Evolutionary conservation across 2,329 filamentous ascomycete genomes (phyloP), one percentile per base, ranked within the genome.

Genomic region (Didymella sp.): DNA sequence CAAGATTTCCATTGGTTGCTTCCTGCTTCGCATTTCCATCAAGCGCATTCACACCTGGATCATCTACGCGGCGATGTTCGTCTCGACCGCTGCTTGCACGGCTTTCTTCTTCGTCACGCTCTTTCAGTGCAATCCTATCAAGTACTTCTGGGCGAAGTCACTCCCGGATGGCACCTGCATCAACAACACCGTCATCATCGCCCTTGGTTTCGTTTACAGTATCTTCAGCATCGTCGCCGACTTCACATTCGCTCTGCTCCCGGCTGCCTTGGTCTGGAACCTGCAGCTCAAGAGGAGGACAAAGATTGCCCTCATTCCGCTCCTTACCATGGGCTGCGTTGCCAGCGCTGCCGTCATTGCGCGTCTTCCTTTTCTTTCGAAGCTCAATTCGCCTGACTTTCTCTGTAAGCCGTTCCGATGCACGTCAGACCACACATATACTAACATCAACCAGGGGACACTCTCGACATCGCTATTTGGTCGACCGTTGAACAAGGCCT

Each of bases 291-390:
- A 81, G 60, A 73, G 70, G 38, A 73, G 76, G 35, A 82, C 80
- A 2, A 86, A 85, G 63, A 60, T 79, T 6, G 77, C 78, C 2
- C 73, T 85, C 21, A 78, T 77, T 2, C 61, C 78, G 4, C 76
- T 85, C 30, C 71, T 85, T 6, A 77, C 80, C 40, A 78, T 84
- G 72, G 83, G 81, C 3, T 77, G 82, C 58, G 71, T 84, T 51
- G 73, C 73, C 38, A 74, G 72, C 35, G 67, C 71, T 11, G 73
- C 73, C 6, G 70, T 75, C 24, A 65, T 74, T 28, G 73, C 68
- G 1, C 67, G 73, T 8, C 41, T 71, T 4, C 69, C 73, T 1
- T 75, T 68, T 45, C 37, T 76, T 17, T 45, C 60, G 7, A 62
- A 68, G 19, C 71, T 76, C 35, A 65, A 66, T 21, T 63, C 62